Percentiles rank a stretch among this genome's conserved stretches.
Evolutionary conservation across 257 asterid genomes (phyloP).

Genomic region (Cordia subcordata): DNA sequence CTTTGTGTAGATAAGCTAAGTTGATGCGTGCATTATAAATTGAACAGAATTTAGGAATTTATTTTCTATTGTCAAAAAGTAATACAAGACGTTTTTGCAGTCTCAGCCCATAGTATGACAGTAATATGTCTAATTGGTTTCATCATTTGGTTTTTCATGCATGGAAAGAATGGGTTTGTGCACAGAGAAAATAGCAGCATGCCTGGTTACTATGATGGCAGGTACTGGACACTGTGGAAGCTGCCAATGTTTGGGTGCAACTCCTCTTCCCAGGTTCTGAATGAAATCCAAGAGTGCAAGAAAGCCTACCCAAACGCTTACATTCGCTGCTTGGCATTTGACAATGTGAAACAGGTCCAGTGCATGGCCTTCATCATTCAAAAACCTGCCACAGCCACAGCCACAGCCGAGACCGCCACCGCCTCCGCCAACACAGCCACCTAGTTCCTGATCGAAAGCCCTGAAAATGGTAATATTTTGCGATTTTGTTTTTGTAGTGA

Average conservation of each 20-base stretch:
- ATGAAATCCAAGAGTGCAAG: constrained; percentile 44
- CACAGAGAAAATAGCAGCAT: constrained; percentile 40
- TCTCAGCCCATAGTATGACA: too few species aligned
- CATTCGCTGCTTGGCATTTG: constrained; percentile 50
- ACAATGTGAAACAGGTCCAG: constrained; percentile 40
- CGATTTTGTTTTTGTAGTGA: too few species aligned
- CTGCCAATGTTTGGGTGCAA: constrained; percentile 60
- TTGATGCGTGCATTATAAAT: too few species aligned
- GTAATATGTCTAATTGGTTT: neutral
- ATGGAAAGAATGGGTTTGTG: constrained; percentile 33
- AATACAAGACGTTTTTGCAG: too few species aligned
- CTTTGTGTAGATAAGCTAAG: too few species aligned
- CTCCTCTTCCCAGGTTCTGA: constrained; percentile 32
- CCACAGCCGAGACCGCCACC: neutral
- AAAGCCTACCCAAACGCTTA: constrained; percentile 45
- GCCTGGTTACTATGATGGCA: constrained; percentile 55
- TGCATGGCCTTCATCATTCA: constrained; percentile 55
- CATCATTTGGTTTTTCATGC: neutral
- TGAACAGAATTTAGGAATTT: too few species aligned
- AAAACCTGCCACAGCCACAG: constrained; percentile 20
- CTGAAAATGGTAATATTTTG: too few species aligned
- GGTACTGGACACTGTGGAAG: constrained; percentile 58
- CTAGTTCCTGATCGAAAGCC: neutral
- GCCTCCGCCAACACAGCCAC: neutral
- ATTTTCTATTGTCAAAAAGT: too few species aligned